These are phyloP conservation scores for Rasamsonia emersonii DNA, from an alignment of 2,329 filamentous ascomycete species.

Conservation along the genomic window DNA sequence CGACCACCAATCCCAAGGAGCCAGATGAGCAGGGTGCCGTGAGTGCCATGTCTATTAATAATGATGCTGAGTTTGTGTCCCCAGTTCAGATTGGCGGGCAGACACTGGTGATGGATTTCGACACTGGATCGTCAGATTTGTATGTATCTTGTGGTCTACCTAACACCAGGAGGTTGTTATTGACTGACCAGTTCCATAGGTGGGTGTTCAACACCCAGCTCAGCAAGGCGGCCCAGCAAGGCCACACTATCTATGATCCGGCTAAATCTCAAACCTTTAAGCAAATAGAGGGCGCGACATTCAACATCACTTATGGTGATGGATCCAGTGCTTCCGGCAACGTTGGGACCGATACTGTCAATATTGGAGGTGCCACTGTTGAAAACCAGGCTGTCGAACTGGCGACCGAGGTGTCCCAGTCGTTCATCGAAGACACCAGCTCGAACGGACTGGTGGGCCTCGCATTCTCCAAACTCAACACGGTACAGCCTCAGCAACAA, in stretches of 20 bases:
- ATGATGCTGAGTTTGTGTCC: constrained; percentile 62
- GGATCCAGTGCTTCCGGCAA: constrained; percentile 52
- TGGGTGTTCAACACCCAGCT: constrained; percentile 64
- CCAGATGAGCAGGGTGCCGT: constrained; percentile 47
- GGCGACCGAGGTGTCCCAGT: constrained; percentile 49
- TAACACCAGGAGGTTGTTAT: constrained; percentile 3
- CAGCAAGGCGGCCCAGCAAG: constrained; percentile 31
- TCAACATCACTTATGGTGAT: constrained; percentile 62
- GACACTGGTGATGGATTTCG: constrained; percentile 60
- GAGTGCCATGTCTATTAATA: constrained; percentile 53
- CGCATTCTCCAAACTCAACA: constrained; percentile 58
- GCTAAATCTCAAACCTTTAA: constrained; percentile 45
- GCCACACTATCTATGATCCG: constrained; percentile 50
- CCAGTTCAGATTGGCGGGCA: constrained; percentile 63
- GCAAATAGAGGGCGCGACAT: constrained; percentile 43
- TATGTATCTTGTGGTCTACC: constrained; percentile 22
- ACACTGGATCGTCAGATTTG: constrained; percentile 67
- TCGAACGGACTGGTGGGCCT: constrained; percentile 64
- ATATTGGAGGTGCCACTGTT: constrained; percentile 57
- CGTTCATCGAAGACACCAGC: constrained; percentile 51
- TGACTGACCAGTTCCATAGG: constrained; percentile 23
- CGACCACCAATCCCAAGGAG: too few species aligned
- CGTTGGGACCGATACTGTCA: constrained; percentile 59
- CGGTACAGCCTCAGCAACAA: constrained; percentile 52
- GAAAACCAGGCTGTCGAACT: constrained; percentile 58